Conservation (phyloP, 2,329 filamentous ascomycete species). For the Thielaviopsis ethacetica region DNA sequence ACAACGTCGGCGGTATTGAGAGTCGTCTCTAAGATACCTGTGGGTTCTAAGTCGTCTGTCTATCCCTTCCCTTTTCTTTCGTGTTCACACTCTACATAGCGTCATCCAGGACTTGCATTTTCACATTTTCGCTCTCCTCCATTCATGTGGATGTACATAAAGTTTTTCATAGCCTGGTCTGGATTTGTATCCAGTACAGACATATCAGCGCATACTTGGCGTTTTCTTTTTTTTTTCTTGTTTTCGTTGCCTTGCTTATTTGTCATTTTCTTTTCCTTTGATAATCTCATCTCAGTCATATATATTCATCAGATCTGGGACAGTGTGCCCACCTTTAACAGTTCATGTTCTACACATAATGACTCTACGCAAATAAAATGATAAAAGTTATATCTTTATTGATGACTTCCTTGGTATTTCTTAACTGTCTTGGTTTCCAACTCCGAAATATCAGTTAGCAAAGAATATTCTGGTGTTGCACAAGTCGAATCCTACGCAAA, state of each 20-base stretch:
- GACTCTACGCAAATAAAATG: too few species aligned
- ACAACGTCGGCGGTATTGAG: conserved; percentile 51
- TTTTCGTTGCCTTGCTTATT: neutral
- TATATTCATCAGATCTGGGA: neutral
- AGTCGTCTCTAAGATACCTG: conserved; percentile 48
- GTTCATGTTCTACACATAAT: neutral
- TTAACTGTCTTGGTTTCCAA: too few species aligned
- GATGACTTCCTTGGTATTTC: too few species aligned
- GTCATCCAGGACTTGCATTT: too few species aligned
- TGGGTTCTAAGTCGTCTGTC: neutral
- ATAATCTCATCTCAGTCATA: neutral
- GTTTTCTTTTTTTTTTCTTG: neutral
- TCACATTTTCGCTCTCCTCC: too few species aligned
- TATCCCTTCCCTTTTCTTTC: neutral
- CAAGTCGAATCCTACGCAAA: too few species aligned
- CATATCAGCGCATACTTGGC: conserved; percentile 1
- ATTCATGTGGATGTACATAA: too few species aligned
- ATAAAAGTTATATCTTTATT: too few species aligned
- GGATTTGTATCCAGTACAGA: neutral
- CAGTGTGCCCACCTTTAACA: neutral
- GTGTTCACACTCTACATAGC: too few species aligned
- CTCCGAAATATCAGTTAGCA: too few species aligned
- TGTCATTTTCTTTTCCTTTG: neutral
- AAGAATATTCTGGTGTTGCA: too few species aligned
- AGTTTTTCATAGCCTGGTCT: neutral